A percentile compares a stretch with the other conserved stretches of the same genome.
Conservation (phyloP, 164 flowering plant genomes). For the Houttuynia cordata region DNA sequence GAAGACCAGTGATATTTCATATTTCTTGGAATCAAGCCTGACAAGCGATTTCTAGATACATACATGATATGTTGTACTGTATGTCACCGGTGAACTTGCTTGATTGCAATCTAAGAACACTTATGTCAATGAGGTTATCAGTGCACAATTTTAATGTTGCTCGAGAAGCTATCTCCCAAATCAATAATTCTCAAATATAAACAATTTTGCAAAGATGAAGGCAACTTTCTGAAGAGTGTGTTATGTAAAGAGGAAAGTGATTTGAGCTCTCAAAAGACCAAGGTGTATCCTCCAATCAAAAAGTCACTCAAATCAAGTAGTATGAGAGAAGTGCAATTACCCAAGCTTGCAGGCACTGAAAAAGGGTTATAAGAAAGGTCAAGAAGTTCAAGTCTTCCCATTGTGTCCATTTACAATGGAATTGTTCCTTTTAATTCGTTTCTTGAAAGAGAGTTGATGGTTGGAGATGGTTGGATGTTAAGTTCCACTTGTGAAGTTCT, state of each 20-base stretch:
- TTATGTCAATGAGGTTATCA: background rate
- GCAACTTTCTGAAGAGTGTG: constrained; percentile 14
- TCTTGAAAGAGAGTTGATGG: too few relatives aligned
- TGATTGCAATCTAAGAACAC: constrained; percentile 12
- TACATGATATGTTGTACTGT: constrained; percentile 14
- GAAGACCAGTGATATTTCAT: too few relatives aligned
- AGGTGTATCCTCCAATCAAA: constrained; percentile 24
- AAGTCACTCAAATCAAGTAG: constrained; percentile 15
- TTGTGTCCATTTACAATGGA: too few relatives aligned
- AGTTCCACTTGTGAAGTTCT: too few relatives aligned
- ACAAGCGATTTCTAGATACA: constrained; percentile 11
- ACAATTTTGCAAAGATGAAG: constrained; percentile 12
- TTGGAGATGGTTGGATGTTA: too few relatives aligned
- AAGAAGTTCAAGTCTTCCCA: constrained; percentile 2
- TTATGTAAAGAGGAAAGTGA: constrained; percentile 7
- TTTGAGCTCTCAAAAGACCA: constrained; percentile 2
- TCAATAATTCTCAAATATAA: constrained; percentile 12
- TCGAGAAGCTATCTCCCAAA: constrained; percentile 22
- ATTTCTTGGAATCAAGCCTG: constrained; percentile 20
- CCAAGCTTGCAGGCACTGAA: constrained; percentile 17
- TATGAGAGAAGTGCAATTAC: background rate
- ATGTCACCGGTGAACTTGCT: constrained; percentile 20
- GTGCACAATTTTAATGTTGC: constrained; percentile 21
- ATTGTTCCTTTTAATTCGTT: too few relatives aligned
- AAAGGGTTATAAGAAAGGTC: constrained; percentile 11